Evolutionary conservation across 2,329 filamentous ascomycete genomes (phyloP).

Genomic region (Stachybotrys echinatus): DNA sequence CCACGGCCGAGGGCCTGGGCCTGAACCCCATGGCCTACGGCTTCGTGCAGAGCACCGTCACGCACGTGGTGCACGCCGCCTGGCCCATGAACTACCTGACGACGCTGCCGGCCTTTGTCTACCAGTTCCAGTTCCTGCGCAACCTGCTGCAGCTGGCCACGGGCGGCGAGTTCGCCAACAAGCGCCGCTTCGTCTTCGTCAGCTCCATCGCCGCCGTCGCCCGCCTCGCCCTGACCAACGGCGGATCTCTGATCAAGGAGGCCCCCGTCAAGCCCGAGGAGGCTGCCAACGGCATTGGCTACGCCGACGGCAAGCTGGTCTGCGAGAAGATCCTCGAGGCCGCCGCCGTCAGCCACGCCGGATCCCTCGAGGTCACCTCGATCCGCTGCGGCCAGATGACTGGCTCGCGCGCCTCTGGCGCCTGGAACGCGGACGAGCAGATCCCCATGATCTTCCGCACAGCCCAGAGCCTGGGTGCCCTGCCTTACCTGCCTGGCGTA

Average conservation of each 20-base stretch:
- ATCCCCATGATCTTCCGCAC: conserved; percentile 13
- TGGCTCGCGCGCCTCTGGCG: conserved; percentile 8
- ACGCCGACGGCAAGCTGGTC: conserved; percentile 15
- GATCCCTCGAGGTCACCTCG: conserved; percentile 8
- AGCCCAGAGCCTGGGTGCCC: conserved; percentile 8
- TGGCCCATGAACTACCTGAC: conserved; percentile 19
- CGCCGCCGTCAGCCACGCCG: conserved; percentile 3
- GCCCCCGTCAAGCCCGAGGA: conserved; percentile 7
- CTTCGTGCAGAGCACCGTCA: conserved; percentile 7
- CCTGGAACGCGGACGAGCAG: conserved; percentile 13
- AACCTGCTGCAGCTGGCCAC: conserved; percentile 11
- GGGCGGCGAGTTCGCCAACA: conserved; percentile 4
- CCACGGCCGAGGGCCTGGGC: conserved; percentile 8
- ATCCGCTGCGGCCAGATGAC: conserved; percentile 14
- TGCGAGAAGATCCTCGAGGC: conserved; percentile 14
- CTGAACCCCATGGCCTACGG: conserved; percentile 7
- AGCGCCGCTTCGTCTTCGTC: conserved; percentile 19
- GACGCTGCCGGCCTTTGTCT: conserved; percentile 9
- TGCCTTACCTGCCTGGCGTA: conserved; percentile 10
- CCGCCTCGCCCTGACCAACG: conserved; percentile 4
- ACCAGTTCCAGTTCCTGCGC: conserved; percentile 13
- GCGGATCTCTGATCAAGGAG: conserved; percentile 8
- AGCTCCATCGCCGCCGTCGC: conserved; percentile 22
- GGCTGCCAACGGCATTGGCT: conserved; percentile 12
- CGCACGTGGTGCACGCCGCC: conserved; percentile 14